Evolutionary conservation across 331 rosid genomes (phyloP), one percentile per base, ranked within the genome.

Genomic region (Acacia concinna): DNA sequence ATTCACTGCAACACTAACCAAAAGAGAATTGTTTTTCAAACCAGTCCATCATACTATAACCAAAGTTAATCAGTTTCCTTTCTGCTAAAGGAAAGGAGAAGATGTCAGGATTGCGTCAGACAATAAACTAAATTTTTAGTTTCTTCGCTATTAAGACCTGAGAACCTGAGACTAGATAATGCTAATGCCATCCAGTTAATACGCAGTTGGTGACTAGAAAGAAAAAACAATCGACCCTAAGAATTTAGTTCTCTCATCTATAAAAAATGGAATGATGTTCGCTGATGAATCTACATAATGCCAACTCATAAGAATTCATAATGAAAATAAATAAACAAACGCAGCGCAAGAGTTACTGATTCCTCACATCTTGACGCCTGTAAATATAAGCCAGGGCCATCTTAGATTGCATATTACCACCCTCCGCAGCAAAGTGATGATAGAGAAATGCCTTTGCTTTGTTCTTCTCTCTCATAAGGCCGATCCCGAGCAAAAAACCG

Each of bases 321-420:
- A 6, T 25, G 25, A 27, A 30, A 28, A 27, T 9, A 34, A 20
- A 73, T 8, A 70, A 25, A 34, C 56, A 49, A 52, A 56, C 63
- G 6, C 30, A 71, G 31, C 30, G 52, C 28, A 56, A 57, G 32
- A 62, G 43, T 32, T 11, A 15, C 31, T 18, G 49, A 74, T 34
- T 37, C 52, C 94, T 74, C 59, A 95, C 99, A 60, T 96, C 97
- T 90, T 96, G 99, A 81, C 97, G 91, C 17, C 76, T 80, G 87
- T 93, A 93, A 28, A 84, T 86, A 54, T 96, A 96, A 51, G 99
- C 99, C 76, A 96, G 86, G 57, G 98, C 94, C 99, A 96, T 93
- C 85, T 90, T 96, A 40, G 99, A 96, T 71, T 96, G 96, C 94
- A 88, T 91, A 71, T 91, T 93, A 49, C 94, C 99, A 28, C 87